phyloP scores from a whole-genome alignment of 2,329 filamentous ascomycete genomes.

The Acrocalymma vagum region DNA sequence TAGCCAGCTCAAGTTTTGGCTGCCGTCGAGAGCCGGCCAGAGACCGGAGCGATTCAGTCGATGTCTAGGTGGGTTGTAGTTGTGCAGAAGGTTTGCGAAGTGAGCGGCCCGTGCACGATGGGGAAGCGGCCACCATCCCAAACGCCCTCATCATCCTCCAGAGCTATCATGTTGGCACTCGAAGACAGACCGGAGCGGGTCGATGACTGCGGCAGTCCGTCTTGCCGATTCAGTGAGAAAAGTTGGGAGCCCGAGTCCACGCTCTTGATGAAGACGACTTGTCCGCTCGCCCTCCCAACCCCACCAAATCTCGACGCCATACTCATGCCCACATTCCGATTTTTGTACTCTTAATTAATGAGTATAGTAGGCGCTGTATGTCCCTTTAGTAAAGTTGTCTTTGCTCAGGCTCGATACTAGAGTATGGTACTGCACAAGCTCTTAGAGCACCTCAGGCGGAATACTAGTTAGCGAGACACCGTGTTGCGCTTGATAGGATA shows the following conservation, averaged over 20 bases:
- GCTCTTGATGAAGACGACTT: slow-evolving; percentile 30
- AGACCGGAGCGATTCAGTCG: slow-evolving; percentile 21
- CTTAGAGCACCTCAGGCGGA: slow-evolving; percentile 11
- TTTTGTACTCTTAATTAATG: slow-evolving; percentile 19
- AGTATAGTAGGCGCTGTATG: slow-evolving; percentile 26
- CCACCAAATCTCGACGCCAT: slow-evolving; percentile 27
- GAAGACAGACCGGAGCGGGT: slow-evolving; percentile 26
- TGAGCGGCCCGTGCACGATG: slow-evolving; percentile 26
- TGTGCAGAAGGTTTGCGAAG: slow-evolving; percentile 19
- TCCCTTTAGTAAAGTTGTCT: slow-evolving; percentile 21
- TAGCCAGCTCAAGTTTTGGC: slow-evolving; percentile 27
- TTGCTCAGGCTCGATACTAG: slow-evolving; percentile 19
- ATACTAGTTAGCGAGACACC: slow-evolving; percentile 18
- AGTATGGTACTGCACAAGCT: slow-evolving; percentile 29
- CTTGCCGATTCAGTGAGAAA: slow-evolving; percentile 15
- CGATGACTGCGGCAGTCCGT: slow-evolving; percentile 5
- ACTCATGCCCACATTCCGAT: slow-evolving; percentile 18
- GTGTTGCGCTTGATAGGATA: slow-evolving; percentile 14
- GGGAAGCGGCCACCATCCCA: slow-evolving; percentile 32
- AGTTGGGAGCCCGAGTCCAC: slow-evolving; percentile 11
- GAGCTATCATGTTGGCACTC: slow-evolving; percentile 17
- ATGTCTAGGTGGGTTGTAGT: slow-evolving; percentile 22
- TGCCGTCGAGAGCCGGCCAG: slow-evolving; percentile 23
- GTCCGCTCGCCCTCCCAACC: slow-evolving; percentile 15
- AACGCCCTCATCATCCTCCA: slow-evolving; percentile 14